Base-by-base conservation (phyloP, 345 rosid species). In the Barbarea vulgaris region DNA sequence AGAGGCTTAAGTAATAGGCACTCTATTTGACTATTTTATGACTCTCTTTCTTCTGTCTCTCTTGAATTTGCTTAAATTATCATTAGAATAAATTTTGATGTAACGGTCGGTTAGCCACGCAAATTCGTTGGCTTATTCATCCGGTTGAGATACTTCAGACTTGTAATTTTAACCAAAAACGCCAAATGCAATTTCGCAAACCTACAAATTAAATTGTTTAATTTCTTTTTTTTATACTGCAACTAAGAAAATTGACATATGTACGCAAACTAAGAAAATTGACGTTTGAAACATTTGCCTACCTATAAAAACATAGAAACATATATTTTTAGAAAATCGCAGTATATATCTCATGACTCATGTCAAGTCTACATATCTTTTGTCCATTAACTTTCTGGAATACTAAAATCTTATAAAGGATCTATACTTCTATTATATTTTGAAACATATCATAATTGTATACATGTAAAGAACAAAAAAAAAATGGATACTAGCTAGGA, bases 351-450 rank as follows among this genome's bases (percentile, higher is more conserved):
- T 30, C 25, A 41, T 31, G 7, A 30, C 33, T 60, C 41, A 34
- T 34, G 33, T 31, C 46, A 70, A 57, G 57, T 10, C 18, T 59
- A 24, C 25, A 13, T 13, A 70, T 15, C 41, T 47, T 19, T 59
- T 59, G 10, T 71, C 75, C 59, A 58, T 33, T 58, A 21, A 47
- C 48, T 13, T 70, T 58, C 58, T 46, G 57, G 21, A 59, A 57
- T 44, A 14, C 0, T 39, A 12, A 10, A 6, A 19, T 70, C 19
- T 19, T 70, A 42, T 57, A 1, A 33, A 14, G 14, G 5, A 44
- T 28, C 18, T 56, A 30, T 15, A 46, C 34, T 25, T 39, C 0
- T 56, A 56, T 22, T 44, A 12, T 57, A 44, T 47, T 6, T 47
- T 59, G 34, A 31, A 31, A 28, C 18, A 56, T 42, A 18, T 9